Conservation (phyloP, 495 filamentous ascomycete species). For the Podospora conica region DNA sequence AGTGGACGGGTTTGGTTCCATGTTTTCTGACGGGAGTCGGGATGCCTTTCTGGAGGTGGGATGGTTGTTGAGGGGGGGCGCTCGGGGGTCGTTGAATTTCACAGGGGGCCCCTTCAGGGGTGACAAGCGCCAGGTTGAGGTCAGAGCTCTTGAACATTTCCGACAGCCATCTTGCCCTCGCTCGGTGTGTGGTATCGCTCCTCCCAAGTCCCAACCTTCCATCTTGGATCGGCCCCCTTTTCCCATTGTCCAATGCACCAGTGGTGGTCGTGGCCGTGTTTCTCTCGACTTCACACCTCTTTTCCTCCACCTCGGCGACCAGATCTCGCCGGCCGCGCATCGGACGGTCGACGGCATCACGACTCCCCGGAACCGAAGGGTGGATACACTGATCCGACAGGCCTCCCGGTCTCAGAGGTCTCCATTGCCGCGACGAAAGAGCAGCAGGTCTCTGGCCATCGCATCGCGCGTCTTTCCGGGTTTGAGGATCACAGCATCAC, state of each 20-base stretch:
- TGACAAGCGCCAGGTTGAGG: slow-evolving; percentile 11
- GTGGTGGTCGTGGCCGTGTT: background rate
- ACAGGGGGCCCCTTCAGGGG: background rate
- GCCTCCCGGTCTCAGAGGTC: slow-evolving; percentile 15
- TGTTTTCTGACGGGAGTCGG: background rate
- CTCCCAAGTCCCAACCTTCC: background rate
- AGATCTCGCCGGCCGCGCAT: background rate
- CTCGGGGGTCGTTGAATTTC: slow-evolving; percentile 1
- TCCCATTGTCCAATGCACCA: too few relatives aligned
- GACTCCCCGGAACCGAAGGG: slow-evolving; percentile 7
- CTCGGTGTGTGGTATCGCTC: background rate
- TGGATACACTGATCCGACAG: slow-evolving; percentile 10
- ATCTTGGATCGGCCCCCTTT: background rate
- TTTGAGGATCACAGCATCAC: background rate
- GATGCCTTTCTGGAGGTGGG: background rate
- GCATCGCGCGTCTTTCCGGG: background rate
- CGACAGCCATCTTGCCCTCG: background rate
- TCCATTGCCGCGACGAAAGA: slow-evolving; percentile 5
- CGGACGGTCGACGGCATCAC: slow-evolving; percentile 10
- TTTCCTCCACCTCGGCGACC: background rate
- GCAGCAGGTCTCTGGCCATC: background rate
- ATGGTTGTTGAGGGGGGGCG: background rate
- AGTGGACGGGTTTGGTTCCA: too few relatives aligned
- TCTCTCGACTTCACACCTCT: background rate
- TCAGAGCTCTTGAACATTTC: slow-evolving; percentile 10